phyloP scores from a whole-genome alignment of 2,329 filamentous ascomycete species.

The Alternaria gansuensis region DNA sequence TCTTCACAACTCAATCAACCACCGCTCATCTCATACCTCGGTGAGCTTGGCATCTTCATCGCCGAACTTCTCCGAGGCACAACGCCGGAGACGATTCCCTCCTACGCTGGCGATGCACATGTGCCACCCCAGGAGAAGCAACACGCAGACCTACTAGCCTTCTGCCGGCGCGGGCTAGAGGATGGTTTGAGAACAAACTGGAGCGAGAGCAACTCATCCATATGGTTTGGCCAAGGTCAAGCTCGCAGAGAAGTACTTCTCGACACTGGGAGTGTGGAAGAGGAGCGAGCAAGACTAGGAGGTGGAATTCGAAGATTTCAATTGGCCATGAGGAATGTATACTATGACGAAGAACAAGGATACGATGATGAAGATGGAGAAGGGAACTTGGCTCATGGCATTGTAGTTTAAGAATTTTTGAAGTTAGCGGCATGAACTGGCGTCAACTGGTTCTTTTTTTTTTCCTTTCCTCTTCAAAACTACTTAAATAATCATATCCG shows the following conservation, averaged over 20 bases:
- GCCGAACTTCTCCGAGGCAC: constrained; percentile 36
- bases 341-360: constrained; percentile 7
- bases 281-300: constrained; percentile 38
- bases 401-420: constrained; percentile 28
- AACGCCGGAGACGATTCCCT: constrained; percentile 26
- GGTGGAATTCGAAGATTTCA: constrained; percentile 3
- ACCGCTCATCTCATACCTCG: constrained; percentile 52
- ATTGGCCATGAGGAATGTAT: neutral
- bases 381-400: constrained; percentile 12
- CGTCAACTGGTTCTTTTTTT: neutral
- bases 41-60: constrained; percentile 51
- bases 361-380: neutral
- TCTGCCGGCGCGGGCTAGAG: constrained; percentile 55
- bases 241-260: constrained; percentile 57
- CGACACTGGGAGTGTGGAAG: constrained; percentile 43
- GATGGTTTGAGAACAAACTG: constrained; percentile 58
- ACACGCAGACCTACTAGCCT: constrained; percentile 32
- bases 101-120: constrained; percentile 26
- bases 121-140: neutral
- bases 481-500: neutral
- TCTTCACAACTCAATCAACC: constrained; percentile 25
- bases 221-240: constrained; percentile 60
- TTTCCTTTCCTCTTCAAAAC: too few relatives aligned
- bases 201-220: constrained; percentile 47
- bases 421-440: constrained; percentile 31